Conservation (phyloP, 352 stramenopile species). For the Thraustochytrium sp. region DNA sequence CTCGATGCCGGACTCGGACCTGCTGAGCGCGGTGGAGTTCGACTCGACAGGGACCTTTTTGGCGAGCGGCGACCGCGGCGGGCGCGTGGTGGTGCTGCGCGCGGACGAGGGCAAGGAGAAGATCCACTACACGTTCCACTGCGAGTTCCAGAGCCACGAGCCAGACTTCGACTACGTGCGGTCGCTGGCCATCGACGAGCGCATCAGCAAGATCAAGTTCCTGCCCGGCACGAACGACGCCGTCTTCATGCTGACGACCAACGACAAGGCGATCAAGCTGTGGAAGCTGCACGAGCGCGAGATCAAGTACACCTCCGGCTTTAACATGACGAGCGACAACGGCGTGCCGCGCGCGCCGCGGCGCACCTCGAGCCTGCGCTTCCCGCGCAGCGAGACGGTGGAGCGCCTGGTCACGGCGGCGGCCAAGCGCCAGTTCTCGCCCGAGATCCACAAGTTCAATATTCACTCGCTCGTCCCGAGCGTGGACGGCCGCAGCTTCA, state of each 20-base stretch:
- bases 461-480: constrained; percentile 77
- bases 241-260: constrained; percentile 83
- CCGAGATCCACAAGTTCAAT: constrained; percentile 88
- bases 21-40: constrained; percentile 89
- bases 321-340: constrained; percentile 31
- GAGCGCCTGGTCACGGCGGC: constrained; percentile 30
- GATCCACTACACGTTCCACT: constrained; percentile 74
- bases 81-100: constrained; percentile 79
- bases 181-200: constrained; percentile 90
- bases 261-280: constrained; percentile 93
- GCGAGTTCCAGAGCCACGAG: constrained; percentile 84
- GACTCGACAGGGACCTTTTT: constrained; percentile 79
- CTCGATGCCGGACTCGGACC: constrained; percentile 65
- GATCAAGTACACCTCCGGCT: constrained; percentile 33
- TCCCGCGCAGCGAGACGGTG: constrained; percentile 11
- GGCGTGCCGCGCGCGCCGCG: neutral
- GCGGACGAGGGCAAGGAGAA: neutral
- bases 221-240: constrained; percentile 72
- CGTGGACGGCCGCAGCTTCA: constrained; percentile 82
- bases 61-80: constrained; percentile 87
- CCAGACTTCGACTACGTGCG: constrained; percentile 95
- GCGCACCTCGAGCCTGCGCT: constrained; percentile 6
- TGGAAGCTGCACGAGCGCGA: constrained; percentile 72
- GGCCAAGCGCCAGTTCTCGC: constrained; percentile 49
- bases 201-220: constrained; percentile 94